These are phyloP conservation scores for Hyphopichia pseudoburtonii DNA, from an alignment of 1,139 yeast species.

Conservation along the genomic window DNA sequence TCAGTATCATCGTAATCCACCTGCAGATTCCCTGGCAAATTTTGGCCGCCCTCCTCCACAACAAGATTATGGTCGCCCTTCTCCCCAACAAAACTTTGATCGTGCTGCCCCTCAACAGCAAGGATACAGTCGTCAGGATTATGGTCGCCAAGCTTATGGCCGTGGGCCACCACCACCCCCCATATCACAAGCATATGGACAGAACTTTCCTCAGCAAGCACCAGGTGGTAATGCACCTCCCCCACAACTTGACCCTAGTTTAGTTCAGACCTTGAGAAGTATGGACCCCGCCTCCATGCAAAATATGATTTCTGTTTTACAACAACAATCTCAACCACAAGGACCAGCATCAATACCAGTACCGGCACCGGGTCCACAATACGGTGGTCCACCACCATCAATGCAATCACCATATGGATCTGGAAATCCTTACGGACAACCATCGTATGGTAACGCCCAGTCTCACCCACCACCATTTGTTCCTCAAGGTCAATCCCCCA, in stretches of 20 bases:
- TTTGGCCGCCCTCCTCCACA: background rate
- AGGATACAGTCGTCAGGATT: background rate
- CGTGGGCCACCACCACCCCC: conserved; percentile 4
- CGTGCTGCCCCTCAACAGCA: conserved; percentile 1
- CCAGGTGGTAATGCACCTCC: conserved; percentile 2
- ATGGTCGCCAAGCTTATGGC: background rate
- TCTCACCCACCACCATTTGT: conserved; percentile 6
- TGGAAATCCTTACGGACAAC: conserved; percentile 6
- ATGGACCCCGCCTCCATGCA: conserved; percentile 55
- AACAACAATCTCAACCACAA: conserved; percentile 20
- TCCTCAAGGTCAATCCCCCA: conserved; percentile 12
- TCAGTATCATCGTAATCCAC: conserved; percentile 1
- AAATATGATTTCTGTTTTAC: conserved; percentile 43
- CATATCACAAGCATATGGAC: conserved; percentile 2
- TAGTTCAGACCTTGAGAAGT: conserved; percentile 41
- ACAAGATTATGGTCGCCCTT: background rate
- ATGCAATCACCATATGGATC: conserved; percentile 8
- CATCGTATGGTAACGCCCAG: background rate
- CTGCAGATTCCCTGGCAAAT: background rate
- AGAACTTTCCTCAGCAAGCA: conserved; percentile 8
- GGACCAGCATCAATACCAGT: too few relatives aligned
- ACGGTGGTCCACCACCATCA: conserved; percentile 9
- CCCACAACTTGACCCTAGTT: conserved; percentile 7
- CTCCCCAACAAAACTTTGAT: conserved; percentile 7
- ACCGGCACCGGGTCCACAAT: conserved; percentile 15